Conservation (phyloP, 2,329 filamentous ascomycete species). For the Clarireedia paspali region DNA sequence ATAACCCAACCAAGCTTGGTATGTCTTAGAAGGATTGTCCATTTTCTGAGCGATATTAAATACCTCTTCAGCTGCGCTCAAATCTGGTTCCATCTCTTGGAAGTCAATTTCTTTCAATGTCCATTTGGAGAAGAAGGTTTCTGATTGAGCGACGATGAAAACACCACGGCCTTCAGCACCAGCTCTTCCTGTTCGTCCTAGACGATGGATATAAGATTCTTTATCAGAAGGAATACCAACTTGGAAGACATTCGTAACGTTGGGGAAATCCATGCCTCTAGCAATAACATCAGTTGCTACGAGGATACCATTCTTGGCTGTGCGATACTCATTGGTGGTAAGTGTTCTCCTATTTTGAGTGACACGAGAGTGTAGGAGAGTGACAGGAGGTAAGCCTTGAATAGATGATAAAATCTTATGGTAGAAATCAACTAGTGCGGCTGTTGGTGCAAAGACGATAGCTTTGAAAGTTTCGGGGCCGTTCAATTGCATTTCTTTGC, state of each 20-base stretch:
- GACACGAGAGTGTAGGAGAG: constrained; percentile 69
- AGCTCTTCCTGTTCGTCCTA: constrained; percentile 70
- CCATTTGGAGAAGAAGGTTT: constrained; percentile 44
- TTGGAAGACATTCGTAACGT: constrained; percentile 74
- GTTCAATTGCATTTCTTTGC: constrained; percentile 46
- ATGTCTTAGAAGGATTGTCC: constrained; percentile 41
- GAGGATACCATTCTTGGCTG: constrained; percentile 53
- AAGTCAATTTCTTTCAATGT: constrained; percentile 49
- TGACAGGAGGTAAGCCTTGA: constrained; percentile 26
- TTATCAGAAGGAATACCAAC: constrained; percentile 55
- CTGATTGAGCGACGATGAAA: constrained; percentile 52
- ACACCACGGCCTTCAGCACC: constrained; percentile 66
- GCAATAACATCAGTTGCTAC: constrained; percentile 76
- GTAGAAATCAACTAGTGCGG: constrained; percentile 61
- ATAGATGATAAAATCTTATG: constrained; percentile 42
- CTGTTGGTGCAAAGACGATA: constrained; percentile 87
- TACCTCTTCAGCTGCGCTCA: constrained; percentile 37
- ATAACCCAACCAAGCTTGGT: constrained; percentile 50
- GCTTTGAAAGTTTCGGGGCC: constrained; percentile 66
- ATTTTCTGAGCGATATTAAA: constrained; percentile 35
- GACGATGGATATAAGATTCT: constrained; percentile 69
- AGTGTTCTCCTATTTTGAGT: constrained; percentile 61
- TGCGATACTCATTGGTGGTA: constrained; percentile 66
- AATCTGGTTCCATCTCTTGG: constrained; percentile 36
- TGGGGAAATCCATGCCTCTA: constrained; percentile 76